phyloP scores from a whole-genome alignment of 352 stramenopile species.

The Phytophthora sp. region DNA sequence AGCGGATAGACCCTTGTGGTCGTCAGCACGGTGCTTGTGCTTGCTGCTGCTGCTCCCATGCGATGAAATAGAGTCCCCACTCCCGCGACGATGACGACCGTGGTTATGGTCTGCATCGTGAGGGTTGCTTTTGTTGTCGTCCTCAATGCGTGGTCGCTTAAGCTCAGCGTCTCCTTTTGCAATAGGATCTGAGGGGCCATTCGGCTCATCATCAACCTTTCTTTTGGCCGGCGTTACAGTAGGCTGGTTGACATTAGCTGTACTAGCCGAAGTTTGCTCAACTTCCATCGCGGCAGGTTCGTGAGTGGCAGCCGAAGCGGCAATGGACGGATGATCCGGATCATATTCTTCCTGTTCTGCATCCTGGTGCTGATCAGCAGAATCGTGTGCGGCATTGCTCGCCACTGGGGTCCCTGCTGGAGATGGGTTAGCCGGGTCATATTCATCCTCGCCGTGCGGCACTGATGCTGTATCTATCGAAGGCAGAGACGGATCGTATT shows the following conservation, averaged over 20 bases:
- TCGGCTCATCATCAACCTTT: constrained; percentile 19
- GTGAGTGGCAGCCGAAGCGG: constrained; percentile 2
- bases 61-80: constrained; percentile 25
- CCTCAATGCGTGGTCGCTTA: constrained; percentile 25
- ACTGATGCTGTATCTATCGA: constrained; percentile 1
- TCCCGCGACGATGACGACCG: constrained; percentile 31
- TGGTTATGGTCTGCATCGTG: constrained; percentile 23
- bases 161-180: constrained; percentile 15
- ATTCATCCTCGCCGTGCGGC: constrained; percentile 44
- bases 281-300: constrained; percentile 28
- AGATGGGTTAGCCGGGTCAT: constrained; percentile 45
- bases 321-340: constrained; percentile 45
- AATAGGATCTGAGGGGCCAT: neutral
- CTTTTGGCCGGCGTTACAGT: constrained; percentile 28
- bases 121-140: constrained; percentile 15
- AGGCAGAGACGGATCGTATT: constrained; percentile 23
- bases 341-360: constrained; percentile 46
- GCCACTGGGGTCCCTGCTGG: constrained; percentile 17
- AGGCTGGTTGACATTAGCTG: neutral
- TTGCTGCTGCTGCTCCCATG: constrained; percentile 20
- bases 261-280: constrained; percentile 4
- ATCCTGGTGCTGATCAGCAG: neutral
- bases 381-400: neutral
- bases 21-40: constrained; percentile 29
- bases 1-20: constrained; percentile 63